Evolutionary conservation across 192 early-diverging fungal genomes (phyloP).

Genomic region (Paraglomus brasilianum): DNA sequence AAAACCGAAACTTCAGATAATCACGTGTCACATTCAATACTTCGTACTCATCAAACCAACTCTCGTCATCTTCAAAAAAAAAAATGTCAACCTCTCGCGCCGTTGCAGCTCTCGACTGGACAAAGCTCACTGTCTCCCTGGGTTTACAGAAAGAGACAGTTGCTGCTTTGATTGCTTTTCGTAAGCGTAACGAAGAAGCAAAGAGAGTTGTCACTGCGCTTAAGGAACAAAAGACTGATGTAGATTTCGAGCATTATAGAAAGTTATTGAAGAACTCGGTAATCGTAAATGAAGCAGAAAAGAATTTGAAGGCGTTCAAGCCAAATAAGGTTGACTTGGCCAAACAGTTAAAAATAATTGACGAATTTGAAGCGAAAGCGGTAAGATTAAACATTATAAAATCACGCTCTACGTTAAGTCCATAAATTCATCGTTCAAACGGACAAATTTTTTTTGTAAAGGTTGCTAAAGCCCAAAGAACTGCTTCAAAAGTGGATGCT

Average conservation of each 20-base stretch:
- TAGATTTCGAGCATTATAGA: conserved; percentile 91
- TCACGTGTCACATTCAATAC: no score
- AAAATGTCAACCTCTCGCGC: conserved; percentile 50
- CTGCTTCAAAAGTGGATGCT: conserved; percentile 77
- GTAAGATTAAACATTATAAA: conserved; percentile 43
- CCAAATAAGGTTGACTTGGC: conserved; percentile 79
- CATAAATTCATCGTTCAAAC: neutral
- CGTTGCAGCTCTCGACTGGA: conserved; percentile 84
- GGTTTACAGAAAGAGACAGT: conserved; percentile 85
- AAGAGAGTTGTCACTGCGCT: conserved; percentile 79
- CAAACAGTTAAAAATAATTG: conserved; percentile 81
- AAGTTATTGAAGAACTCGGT: conserved; percentile 87
- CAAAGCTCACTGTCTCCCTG: conserved; percentile 77
- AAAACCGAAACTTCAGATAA: no score
- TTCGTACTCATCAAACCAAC: no score
- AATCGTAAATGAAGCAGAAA: conserved; percentile 88
- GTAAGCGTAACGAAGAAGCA: conserved; percentile 92
- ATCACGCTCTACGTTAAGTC: neutral
- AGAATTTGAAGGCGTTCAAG: conserved; percentile 76
- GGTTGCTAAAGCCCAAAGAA: conserved; percentile 81
- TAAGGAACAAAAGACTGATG: conserved; percentile 71
- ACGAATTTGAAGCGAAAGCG: conserved; percentile 75
- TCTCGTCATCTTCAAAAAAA: no score
- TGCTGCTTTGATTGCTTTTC: conserved; percentile 83
- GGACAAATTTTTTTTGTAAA: conserved; percentile 34